These are phyloP conservation scores for Oidiodendron maius DNA, from an alignment of 495 filamentous ascomycete species.

Conservation along the genomic window DNA sequence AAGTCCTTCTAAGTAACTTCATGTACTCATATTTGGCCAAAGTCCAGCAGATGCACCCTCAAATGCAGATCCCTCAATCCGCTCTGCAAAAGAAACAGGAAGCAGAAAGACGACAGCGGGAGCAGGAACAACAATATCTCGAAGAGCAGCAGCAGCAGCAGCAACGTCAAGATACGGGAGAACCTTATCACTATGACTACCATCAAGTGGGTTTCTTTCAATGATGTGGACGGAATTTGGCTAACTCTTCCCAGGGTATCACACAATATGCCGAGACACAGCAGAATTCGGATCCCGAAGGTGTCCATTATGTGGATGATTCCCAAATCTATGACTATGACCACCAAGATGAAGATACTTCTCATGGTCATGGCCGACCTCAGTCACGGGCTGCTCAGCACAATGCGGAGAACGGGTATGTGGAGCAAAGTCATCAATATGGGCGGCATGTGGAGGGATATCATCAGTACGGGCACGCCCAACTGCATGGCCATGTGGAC, in stretches of 20 bases:
- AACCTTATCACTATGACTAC: constrained; percentile 38
- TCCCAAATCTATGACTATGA: constrained; percentile 54
- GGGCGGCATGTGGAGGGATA: constrained; percentile 19
- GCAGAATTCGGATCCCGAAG: constrained; percentile 31
- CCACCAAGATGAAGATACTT: constrained; percentile 37
- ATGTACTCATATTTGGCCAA: constrained; percentile 99
- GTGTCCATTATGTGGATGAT: constrained; percentile 49
- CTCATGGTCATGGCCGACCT: constrained; percentile 33
- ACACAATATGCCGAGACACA: constrained; percentile 19
- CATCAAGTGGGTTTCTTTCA: constrained; percentile 33
- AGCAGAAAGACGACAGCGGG: constrained; percentile 54
- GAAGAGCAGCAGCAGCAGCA: constrained; percentile 38
- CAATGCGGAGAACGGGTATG: constrained; percentile 41
- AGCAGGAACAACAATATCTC: constrained; percentile 51
- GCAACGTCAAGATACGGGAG: constrained; percentile 34
- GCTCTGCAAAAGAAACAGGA: constrained; percentile 58
- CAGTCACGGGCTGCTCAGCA: constrained; percentile 48
- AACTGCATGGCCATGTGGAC: constrained; percentile 10
- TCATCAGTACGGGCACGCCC: constrained; percentile 15
- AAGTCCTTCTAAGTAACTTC: constrained; percentile 97
- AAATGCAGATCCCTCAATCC: constrained; percentile 70
- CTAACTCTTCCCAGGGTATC: constrained; percentile 14
- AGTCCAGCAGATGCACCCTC: constrained; percentile 96
- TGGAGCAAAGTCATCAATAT: constrained; percentile 19
- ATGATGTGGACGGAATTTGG: background rate